Evolutionary conservation across 1,284 basidiomycete genomes (phyloP).

Genomic region (Cutaneotrichosporon curvatum): DNA sequence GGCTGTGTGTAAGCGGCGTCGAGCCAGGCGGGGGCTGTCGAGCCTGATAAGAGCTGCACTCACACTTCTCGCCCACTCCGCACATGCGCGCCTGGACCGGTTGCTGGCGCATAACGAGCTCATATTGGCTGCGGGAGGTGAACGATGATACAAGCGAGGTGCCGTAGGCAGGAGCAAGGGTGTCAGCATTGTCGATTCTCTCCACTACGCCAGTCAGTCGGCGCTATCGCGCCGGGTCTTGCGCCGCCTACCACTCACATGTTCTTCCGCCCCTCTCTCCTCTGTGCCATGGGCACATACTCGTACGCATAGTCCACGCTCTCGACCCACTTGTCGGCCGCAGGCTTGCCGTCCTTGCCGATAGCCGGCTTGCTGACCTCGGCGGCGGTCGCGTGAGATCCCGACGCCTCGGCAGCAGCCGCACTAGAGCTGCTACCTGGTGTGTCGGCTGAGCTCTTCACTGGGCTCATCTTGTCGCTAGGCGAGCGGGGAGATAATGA

Average conservation of each 20-base stretch:
- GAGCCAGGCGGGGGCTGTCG: too few relatives aligned
- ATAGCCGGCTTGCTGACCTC: too few relatives aligned
- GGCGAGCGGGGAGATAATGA: too few relatives aligned
- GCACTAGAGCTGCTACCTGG: too few relatives aligned
- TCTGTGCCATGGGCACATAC: constrained; percentile 38
- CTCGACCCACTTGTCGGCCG: constrained; percentile 24
- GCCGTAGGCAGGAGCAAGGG: background rate
- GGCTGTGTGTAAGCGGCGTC: constrained; percentile 52
- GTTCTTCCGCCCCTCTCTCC: constrained; percentile 16
- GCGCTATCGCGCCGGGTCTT: background rate
- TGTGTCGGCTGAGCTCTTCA: too few relatives aligned
- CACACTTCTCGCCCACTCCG: constrained; percentile 77
- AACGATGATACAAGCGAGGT: background rate
- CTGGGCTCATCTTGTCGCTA: too few relatives aligned
- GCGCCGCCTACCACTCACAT: constrained; percentile 26
- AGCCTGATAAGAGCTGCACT: constrained; percentile 16
- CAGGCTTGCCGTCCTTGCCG: constrained; percentile 1
- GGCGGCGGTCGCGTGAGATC: too few relatives aligned
- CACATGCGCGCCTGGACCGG: constrained; percentile 84
- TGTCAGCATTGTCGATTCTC: constrained; percentile 3
- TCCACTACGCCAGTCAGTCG: background rate
- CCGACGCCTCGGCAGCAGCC: too few relatives aligned
- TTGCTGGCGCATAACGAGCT: constrained; percentile 75
- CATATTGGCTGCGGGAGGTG: constrained; percentile 55
- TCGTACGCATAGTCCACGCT: constrained; percentile 41